These are phyloP conservation scores for Microbotryomycetes sp. DNA, from an alignment of 1,284 basidiomycete species.

Conservation along the genomic window DNA sequence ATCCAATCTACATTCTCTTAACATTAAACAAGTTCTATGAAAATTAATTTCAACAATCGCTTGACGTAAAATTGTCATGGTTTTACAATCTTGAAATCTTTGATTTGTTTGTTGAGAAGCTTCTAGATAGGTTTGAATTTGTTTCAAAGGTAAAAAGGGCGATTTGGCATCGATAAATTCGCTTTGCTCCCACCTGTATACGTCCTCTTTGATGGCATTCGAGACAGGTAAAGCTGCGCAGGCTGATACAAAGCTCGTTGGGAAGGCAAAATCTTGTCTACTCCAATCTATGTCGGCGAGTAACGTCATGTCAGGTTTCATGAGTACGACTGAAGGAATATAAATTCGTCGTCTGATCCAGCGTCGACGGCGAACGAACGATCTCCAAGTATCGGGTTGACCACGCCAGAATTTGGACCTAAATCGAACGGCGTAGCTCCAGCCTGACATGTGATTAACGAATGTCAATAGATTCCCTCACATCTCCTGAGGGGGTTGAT, in stretches of 20 bases:
- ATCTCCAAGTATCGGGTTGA: constrained; percentile 10
- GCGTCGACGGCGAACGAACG: constrained; percentile 25
- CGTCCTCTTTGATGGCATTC: background rate
- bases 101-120: background rate
- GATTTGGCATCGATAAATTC: constrained; percentile 3
- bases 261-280: background rate
- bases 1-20: constrained; percentile 10
- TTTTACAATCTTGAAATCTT: background rate
- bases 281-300: background rate
- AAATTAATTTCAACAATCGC: constrained; percentile 21
- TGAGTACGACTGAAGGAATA: background rate
- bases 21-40: constrained; percentile 1
- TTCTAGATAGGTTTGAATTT: background rate
- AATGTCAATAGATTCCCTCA: background rate
- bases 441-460: constrained; percentile 4
- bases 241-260: background rate
- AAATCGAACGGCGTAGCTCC: constrained; percentile 26
- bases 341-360: constrained; percentile 28
- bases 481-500: background rate
- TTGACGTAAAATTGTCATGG: constrained; percentile 8
- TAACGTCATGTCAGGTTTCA: too few relatives aligned
- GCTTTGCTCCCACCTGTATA: background rate
- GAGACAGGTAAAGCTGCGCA: background rate
- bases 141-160: constrained; percentile 23
- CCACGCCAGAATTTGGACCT: constrained; percentile 26